phyloP scores from a whole-genome alignment of 139 green algal species.

The Gonium pectorale region DNA sequence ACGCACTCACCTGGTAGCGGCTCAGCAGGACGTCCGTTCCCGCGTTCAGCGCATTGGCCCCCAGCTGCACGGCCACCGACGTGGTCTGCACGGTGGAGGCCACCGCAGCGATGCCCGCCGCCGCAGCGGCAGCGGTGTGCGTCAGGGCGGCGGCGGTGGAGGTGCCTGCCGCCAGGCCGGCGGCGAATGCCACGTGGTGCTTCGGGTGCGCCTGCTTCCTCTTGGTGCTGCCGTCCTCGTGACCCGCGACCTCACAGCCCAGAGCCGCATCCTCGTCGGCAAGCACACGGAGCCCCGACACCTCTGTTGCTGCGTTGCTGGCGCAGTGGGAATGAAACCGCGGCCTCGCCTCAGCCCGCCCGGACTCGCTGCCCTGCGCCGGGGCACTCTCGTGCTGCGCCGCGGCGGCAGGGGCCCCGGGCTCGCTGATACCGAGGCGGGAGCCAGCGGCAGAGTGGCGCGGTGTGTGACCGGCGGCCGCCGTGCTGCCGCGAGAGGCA shows the following conservation, averaged over 20 bases:
- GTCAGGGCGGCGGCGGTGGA: background rate
- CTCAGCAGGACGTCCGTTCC: background rate
- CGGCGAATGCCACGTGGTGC: background rate
- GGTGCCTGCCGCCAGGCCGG: background rate
- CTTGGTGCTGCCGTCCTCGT: too few species aligned
- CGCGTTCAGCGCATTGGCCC: background rate
- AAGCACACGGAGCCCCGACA: too few species aligned
- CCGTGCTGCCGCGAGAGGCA: background rate
- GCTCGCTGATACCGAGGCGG: too few species aligned
- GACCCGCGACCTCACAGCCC: too few species aligned
- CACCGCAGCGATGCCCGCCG: background rate
- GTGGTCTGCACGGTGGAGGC: background rate
- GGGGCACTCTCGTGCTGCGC: too few species aligned
- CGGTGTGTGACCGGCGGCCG: too few species aligned
- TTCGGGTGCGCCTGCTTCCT: too few species aligned
- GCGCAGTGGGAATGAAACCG: background rate
- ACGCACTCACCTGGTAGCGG: background rate
- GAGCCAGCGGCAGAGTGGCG: too few species aligned
- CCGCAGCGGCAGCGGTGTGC: background rate
- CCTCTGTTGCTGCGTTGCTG: too few species aligned
- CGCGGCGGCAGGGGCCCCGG: too few species aligned
- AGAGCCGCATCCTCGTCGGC: too few species aligned
- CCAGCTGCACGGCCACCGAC: background rate
- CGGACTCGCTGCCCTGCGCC: background rate
- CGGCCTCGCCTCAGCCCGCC: background rate